phyloP scores from a whole-genome alignment of 2,329 filamentous ascomycete species.

The Epichloe aotearoae region DNA sequence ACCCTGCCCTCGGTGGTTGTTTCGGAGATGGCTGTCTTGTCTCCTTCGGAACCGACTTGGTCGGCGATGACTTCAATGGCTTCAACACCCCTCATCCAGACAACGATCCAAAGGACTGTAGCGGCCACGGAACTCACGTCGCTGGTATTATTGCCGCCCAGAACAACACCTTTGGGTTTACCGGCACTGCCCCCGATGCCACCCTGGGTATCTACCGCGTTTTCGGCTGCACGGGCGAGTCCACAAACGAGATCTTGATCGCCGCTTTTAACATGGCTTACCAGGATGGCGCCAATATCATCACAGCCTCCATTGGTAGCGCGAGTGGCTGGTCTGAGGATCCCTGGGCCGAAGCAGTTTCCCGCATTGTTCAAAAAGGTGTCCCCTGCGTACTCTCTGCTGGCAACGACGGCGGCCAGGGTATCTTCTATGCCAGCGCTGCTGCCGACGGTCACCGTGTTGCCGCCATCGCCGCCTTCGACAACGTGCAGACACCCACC shows the following conservation, averaged over 20 bases:
- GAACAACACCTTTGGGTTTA: conserved; percentile 37
- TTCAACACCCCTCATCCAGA: conserved; percentile 29
- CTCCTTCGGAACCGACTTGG: conserved; percentile 41
- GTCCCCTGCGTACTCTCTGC: conserved; percentile 40
- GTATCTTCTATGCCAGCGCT: conserved; percentile 36
- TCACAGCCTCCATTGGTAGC: conserved; percentile 41
- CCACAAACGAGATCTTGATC: conserved; percentile 44
- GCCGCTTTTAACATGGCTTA: conserved; percentile 46
- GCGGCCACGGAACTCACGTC: conserved; percentile 48
- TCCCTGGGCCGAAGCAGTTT: conserved; percentile 35
- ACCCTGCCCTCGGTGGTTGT: conserved; percentile 50
- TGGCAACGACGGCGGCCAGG: conserved; percentile 33
- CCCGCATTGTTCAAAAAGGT: conserved; percentile 38
- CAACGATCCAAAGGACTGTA: conserved; percentile 40
- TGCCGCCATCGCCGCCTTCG: conserved; percentile 35
- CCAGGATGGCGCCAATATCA: conserved; percentile 45
- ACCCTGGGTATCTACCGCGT: conserved; percentile 43
- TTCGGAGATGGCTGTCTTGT: conserved; percentile 48
- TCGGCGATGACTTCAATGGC: conserved; percentile 39
- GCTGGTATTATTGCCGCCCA: conserved; percentile 50
- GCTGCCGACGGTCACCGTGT: conserved; percentile 35
- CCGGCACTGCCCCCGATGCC: conserved; percentile 43
- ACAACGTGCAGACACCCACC: conserved; percentile 30
- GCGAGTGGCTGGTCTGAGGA: conserved; percentile 38
- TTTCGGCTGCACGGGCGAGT: conserved; percentile 39